Evolutionary conservation across 371 early-diverging fungal species (phyloP), one percentile per base, ranked within the genome.

Genomic region (Sporodiniella umbellata): DNA sequence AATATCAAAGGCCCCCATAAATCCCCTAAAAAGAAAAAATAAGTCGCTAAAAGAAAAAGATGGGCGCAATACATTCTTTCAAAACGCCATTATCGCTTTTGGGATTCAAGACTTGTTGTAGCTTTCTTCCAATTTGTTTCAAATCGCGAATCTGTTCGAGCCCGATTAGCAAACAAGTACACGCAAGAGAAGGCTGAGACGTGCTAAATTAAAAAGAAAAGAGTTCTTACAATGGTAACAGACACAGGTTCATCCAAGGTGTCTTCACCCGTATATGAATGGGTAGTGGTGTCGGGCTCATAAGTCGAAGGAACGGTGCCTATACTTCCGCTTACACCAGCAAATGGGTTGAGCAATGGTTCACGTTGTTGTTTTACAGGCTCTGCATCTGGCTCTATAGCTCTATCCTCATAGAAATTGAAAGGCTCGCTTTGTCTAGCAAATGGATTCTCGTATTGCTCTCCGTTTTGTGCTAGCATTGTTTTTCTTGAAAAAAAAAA

Each of bases 1-100:
- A 96, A 79, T 43, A 96, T 72, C 44, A 96, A 75, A 17, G 97
- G 97, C 7, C 97, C 97, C 97, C 97, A 96, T 19, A 95, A 75
- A 72, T 96, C 96, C 93, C 94, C 91, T 90, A 61, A 19, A 38
- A 26, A n/a, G 11, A 37, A 31, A 31, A 1, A 31, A 31, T 10
- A 31, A 12, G 31, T 31, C 7, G 12, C 10, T 31, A 31, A 31
- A 31, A 12, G 10, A 18, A 26, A 35, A 30, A 35, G 25, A 37
- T 15, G 12, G 18, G 37, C n/a, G 3, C 19, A 19, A 10, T n/a
- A 88, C 91, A 93, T 56, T 93, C 92, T 64, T 78, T 71, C 58
- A 93, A 70, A 28, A 87, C 76, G 59, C 85, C 82, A 44, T 75
- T 66, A 55, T 74, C 64, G 17, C 78, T 81, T 30, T 78, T 76